Evolutionary conservation across 805 yeast species (phyloP), one percentile per base, ranked within the genome.

Genomic region (Jamesozyma jinghongensis): DNA sequence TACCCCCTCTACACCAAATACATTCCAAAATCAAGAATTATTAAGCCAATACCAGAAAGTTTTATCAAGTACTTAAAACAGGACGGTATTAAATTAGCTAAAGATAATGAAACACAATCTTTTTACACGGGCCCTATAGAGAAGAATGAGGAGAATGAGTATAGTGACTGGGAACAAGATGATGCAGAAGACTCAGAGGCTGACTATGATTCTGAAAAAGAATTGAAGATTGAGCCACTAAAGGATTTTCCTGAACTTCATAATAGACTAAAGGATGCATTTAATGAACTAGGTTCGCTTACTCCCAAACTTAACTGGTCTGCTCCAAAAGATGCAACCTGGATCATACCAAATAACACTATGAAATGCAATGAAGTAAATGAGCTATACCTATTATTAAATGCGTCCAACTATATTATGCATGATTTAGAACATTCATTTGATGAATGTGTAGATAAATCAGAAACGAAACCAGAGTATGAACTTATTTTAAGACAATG

Each of bases 241-340:
- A 49, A 45, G 3, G 63, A 64, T 19, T 86, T 87, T 50, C 67
- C 67, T 8, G 79, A 74, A 1, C 65, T 87, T 17, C 94, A 88
- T 53, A 50, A 64, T 0, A 51, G 67, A 33, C 67, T 90, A 14
- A 63, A 64, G 28, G 43, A 50, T 0, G 54, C 68, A 0, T 73
- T 92, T 12, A 44, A 48, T 3, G 66, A 69, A 33, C 65, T 72
- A 36, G 81, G 82, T 0, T 64, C 75, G 1, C 85, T 87, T 2
- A 71, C 85, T 1, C 97, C 97, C 1, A 92, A 92, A 55, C 66
- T 90, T 50, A 92, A 92, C 66, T 92, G 98, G 98, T 86, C 97
- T 1, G 83, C 96, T 1, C 98, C 99, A 1, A 81, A 79, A 55
- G 99, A 92, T 63, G 85, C 97, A 1, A 74, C 79, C 0, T 92